Conservation (phyloP, 495 filamentous ascomycete species). For the Talaromyces adpressus region DNA sequence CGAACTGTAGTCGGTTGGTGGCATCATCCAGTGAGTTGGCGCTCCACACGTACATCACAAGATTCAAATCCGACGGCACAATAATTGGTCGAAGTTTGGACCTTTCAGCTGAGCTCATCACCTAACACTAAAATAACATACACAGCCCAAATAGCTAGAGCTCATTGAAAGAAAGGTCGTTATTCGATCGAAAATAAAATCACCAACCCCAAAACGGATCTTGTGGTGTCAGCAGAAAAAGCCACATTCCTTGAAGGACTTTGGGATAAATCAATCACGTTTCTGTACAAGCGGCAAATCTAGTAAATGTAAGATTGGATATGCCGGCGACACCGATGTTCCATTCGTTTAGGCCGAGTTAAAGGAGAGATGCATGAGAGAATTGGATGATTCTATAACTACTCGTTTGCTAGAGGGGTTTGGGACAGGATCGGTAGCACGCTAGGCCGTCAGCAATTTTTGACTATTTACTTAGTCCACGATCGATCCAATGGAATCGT, state of each 20-base stretch:
- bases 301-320: background rate
- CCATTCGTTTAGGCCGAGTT: background rate
- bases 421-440: background rate
- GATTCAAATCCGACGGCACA: background rate
- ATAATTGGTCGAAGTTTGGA: background rate
- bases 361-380: background rate
- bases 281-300: background rate
- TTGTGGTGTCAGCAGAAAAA: background rate
- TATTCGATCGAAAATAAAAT: background rate
- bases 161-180: background rate
- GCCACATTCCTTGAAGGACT: background rate
- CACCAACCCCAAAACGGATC: background rate
- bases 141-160: background rate
- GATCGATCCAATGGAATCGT: background rate
- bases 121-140: background rate
- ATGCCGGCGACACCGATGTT: background rate
- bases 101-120: background rate
- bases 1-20: too few species aligned
- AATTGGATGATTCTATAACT: background rate
- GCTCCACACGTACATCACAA: background rate
- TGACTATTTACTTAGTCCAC: background rate
- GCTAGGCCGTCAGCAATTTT: background rate
- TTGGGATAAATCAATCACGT: background rate
- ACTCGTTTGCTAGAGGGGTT: too few species aligned
- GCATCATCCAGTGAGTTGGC: background rate